Evolutionary conservation across 495 filamentous ascomycete species (phyloP).

Genomic region (Elasticomyces elasticus): DNA sequence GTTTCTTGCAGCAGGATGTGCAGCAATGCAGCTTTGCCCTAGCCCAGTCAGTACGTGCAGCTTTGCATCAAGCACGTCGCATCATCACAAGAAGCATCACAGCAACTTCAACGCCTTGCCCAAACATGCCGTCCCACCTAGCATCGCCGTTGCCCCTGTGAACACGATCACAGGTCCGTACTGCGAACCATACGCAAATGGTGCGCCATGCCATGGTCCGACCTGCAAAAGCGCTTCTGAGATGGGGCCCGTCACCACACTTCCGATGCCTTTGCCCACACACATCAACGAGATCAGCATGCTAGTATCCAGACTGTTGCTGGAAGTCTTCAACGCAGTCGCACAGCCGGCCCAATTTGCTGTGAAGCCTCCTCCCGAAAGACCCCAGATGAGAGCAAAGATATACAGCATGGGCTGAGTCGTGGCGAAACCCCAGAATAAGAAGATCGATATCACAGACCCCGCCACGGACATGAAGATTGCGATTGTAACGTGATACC

Average conservation of each 20-base stretch:
- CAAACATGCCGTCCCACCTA: constrained; percentile 7
- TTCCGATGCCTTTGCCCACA: constrained; percentile 54
- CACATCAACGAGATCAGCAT: constrained; percentile 55
- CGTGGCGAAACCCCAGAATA: constrained; percentile 57
- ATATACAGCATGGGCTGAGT: constrained; percentile 48
- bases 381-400: constrained; percentile 58
- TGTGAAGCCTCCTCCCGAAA: constrained; percentile 57
- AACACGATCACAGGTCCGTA: constrained; percentile 7
- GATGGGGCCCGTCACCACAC: constrained; percentile 24
- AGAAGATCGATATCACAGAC: constrained; percentile 47
- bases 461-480: constrained; percentile 50
- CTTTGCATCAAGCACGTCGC: not conserved
- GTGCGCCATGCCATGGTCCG: not conserved
- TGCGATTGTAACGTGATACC: constrained; percentile 48
- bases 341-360: constrained; percentile 47
- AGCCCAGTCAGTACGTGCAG: not conserved
- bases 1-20: not conserved
- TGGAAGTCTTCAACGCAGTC: not conserved
- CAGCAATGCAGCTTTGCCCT: not conserved
- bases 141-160: constrained; percentile 1
- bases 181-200: constrained; percentile 5
- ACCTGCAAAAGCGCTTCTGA: constrained; percentile 18
- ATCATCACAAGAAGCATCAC: not conserved
- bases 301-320: constrained; percentile 38
- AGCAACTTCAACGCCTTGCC: constrained; percentile 4